phyloP scores from a whole-genome alignment of 2,329 filamentous ascomycete genomes.

The Fusarium coicis region DNA sequence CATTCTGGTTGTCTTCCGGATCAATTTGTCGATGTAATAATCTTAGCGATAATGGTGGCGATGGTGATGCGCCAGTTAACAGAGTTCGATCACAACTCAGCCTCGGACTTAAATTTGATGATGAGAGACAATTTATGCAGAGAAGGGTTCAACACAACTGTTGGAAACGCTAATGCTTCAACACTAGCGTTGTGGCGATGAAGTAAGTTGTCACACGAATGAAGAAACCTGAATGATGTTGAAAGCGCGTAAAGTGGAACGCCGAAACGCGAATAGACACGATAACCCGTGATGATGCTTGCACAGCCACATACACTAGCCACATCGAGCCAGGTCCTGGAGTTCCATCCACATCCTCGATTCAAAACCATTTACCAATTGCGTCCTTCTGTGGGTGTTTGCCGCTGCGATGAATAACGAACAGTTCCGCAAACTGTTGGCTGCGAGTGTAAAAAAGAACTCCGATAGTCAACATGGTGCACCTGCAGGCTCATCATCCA shows the following conservation, averaged over 20 bases:
- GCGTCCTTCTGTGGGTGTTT: background rate
- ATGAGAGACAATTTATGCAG: background rate
- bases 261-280: constrained; percentile 48
- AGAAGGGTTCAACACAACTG: background rate
- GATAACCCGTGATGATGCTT: constrained; percentile 52
- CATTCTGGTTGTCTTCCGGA: constrained; percentile 55
- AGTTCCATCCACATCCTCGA: background rate
- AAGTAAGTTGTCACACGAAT: constrained; percentile 3
- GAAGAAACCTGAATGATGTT: constrained; percentile 12
- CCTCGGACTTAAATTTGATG: background rate
- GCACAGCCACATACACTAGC: constrained; percentile 37
- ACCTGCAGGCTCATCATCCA: constrained; percentile 49
- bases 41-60: constrained; percentile 14
- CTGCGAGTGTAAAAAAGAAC: constrained; percentile 57
- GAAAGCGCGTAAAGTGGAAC: constrained; percentile 53
- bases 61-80: constrained; percentile 2
- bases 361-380: background rate
- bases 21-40: background rate
- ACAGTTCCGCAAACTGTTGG: constrained; percentile 86
- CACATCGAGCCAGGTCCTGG: constrained; percentile 30
- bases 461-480: constrained; percentile 57
- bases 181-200: background rate
- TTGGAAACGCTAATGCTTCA: background rate
- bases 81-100: background rate
- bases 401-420: constrained; percentile 84